A percentile compares a stretch with the other conserved stretches of the same genome.
Conservation (phyloP, 177 flowering plant species). For the Vitis hybrid region DNA sequence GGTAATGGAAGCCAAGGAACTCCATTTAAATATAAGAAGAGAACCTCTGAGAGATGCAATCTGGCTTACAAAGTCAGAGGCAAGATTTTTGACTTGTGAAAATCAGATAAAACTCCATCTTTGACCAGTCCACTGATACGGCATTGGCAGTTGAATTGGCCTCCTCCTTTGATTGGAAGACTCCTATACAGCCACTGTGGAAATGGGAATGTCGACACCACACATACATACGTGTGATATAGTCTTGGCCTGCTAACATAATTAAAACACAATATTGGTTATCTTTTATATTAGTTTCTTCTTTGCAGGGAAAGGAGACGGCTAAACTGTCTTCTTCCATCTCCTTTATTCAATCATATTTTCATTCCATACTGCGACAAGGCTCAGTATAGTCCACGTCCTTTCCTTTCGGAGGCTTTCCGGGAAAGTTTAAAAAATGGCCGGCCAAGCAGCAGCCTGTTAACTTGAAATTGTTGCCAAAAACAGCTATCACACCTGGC, state of each 20-base stretch:
- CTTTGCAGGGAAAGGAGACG: too few species aligned
- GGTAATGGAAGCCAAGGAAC: not conserved
- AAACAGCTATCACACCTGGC: too few species aligned
- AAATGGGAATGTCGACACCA: conserved; percentile 8
- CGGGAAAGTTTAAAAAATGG: too few species aligned
- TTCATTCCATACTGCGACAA: too few species aligned
- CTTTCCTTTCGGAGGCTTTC: too few species aligned
- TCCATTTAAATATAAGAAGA: not conserved
- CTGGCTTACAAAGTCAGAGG: not conserved
- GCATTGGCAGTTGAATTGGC: not conserved
- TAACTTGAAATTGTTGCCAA: too few species aligned
- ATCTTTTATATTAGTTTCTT: too few species aligned
- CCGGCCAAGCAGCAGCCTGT: too few species aligned
- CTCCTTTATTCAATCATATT: too few species aligned
- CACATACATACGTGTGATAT: not conserved
- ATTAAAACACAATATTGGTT: too few species aligned
- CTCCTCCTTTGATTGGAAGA: not conserved
- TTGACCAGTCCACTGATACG: conserved; percentile 2
- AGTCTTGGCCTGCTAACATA: not conserved
- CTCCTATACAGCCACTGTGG: not conserved
- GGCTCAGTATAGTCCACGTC: not conserved
- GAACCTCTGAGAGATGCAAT: not conserved
- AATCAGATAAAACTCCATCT: not conserved
- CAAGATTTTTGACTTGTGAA: not conserved
- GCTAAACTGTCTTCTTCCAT: too few species aligned